Base-by-base conservation (phyloP, 768 basidiomycete species). In the Daedalea quercina region DNA sequence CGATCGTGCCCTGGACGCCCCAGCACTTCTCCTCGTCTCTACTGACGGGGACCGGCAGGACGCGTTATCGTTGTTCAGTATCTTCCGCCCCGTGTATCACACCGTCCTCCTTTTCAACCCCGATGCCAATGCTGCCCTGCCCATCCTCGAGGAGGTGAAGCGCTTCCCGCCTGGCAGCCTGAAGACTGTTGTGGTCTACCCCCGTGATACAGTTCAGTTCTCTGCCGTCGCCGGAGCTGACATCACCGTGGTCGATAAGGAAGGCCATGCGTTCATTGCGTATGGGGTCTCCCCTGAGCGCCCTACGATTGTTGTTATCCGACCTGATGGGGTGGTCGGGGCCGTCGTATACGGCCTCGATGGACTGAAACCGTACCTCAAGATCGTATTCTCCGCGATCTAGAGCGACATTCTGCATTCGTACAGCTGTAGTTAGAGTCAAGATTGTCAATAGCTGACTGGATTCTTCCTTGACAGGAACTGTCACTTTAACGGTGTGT, bases 1-100 rank as follows among this genome's bases (percentile, higher is more conserved):
- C 3, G 76, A 78, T 51, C 60, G 76, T 19, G 76, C 76, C 0
- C 77, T 76, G 0, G 74, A 77, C 25, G 72, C 75, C 0, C 63
- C 77, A 2, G 66, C 50, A 1, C 59, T 72, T 12, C 47, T 64
- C 0, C 15, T 15, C 37, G 48, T 56, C 22, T 43, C 12, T 15
- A 41, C 9, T 7, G 8, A 23, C 22, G 33, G 44, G 9, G 22
- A 49, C 34, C 2, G 11, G 48, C 25, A 51, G 17, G 25, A 33
- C 13, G 9, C 33, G 33, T 34, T 42, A 19, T 37, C 43, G 17
- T 40, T 57, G 9, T 57, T 57, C 44, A 25, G 50, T 11, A 24
- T 57, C 22, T 54, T 45, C 44, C 20, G 44, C 3, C 52, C 52
- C 4, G 17, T 31, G 9, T 45, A 46, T 33, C 51, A 56, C 44